Evolutionary conservation across 2,329 filamentous ascomycete genomes (phyloP).

Genomic region (Rhynchosporium graminicola): DNA sequence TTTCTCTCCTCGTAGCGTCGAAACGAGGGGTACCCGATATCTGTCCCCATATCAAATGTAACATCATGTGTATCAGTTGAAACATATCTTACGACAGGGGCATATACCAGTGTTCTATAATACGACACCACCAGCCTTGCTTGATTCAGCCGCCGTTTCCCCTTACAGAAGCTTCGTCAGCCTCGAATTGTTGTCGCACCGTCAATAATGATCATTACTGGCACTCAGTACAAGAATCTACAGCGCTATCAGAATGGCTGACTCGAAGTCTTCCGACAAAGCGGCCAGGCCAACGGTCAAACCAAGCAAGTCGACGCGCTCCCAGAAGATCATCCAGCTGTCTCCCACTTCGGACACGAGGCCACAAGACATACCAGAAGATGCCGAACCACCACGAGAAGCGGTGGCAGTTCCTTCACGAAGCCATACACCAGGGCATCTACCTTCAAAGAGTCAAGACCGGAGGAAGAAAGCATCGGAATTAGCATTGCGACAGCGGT

Average conservation of each 20-base stretch:
- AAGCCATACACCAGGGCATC: constrained; percentile 63
- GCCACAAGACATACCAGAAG: constrained; percentile 42
- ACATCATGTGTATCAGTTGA: constrained; percentile 25
- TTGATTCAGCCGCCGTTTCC: not conserved
- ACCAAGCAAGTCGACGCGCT: constrained; percentile 49
- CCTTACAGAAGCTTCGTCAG: not conserved
- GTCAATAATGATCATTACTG: constrained; percentile 35
- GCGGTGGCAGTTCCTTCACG: constrained; percentile 45
- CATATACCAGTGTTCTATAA: not conserved
- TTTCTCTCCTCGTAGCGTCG: not conserved
- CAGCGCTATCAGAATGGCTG: constrained; percentile 40
- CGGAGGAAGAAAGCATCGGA: constrained; percentile 38
- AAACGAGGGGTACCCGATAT: not conserved
- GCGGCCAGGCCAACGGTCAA: constrained; percentile 41
- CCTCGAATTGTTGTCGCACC: constrained; percentile 21
- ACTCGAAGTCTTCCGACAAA: constrained; percentile 38
- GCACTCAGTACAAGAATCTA: constrained; percentile 27
- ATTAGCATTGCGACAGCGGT: constrained; percentile 38
- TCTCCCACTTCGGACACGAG: constrained; percentile 41
- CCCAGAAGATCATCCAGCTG: constrained; percentile 53
- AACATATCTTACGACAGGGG: constrained; percentile 22
- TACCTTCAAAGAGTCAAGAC: constrained; percentile 56
- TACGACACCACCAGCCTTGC: constrained; percentile 8
- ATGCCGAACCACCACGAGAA: constrained; percentile 43
- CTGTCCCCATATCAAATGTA: constrained; percentile 18